Evolutionary conservation across 2,329 filamentous ascomycete species (phyloP).

Genomic region (Talaromyces pinophilus): DNA sequence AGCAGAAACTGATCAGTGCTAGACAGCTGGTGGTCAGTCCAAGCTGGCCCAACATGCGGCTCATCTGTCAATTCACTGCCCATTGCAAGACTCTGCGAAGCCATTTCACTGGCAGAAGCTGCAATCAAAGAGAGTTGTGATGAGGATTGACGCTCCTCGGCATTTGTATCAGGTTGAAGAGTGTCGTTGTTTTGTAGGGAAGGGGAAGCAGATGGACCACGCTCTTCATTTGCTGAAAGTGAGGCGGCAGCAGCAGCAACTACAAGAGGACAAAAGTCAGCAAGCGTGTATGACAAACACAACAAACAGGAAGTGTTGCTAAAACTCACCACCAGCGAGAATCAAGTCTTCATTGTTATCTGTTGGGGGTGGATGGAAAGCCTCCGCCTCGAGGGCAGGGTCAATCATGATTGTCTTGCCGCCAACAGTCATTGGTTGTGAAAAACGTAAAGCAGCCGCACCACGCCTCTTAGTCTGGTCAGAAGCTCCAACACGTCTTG

Average conservation of each 20-base stretch:
- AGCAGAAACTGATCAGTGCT: constrained; percentile 44
- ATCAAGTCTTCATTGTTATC: constrained; percentile 33
- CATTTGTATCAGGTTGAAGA: constrained; percentile 38
- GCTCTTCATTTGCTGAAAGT: constrained; percentile 37
- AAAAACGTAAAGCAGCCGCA: constrained; percentile 36
- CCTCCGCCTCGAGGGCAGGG: constrained; percentile 45
- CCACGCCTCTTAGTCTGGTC: constrained; percentile 46
- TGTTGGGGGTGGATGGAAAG: constrained; percentile 40
- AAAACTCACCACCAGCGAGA: constrained; percentile 23
- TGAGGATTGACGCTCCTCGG: constrained; percentile 38
- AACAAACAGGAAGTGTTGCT: neutral
- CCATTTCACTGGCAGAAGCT: constrained; percentile 50
- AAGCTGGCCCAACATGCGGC: constrained; percentile 33
- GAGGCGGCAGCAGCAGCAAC: constrained; percentile 32
- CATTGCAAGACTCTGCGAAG: constrained; percentile 41
- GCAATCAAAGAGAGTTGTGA: constrained; percentile 50
- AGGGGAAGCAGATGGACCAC: constrained; percentile 38
- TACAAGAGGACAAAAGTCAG: neutral
- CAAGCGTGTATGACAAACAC: neutral
- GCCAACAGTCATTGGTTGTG: constrained; percentile 44
- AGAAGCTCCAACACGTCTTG: constrained; percentile 68
- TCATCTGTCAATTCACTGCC: constrained; percentile 38
- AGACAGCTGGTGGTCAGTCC: constrained; percentile 39
- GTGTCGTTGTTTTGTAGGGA: constrained; percentile 34
- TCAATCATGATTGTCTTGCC: constrained; percentile 47